Evolutionary conservation across 345 rosid species (phyloP).

Genomic region (Clausena lansium): DNA sequence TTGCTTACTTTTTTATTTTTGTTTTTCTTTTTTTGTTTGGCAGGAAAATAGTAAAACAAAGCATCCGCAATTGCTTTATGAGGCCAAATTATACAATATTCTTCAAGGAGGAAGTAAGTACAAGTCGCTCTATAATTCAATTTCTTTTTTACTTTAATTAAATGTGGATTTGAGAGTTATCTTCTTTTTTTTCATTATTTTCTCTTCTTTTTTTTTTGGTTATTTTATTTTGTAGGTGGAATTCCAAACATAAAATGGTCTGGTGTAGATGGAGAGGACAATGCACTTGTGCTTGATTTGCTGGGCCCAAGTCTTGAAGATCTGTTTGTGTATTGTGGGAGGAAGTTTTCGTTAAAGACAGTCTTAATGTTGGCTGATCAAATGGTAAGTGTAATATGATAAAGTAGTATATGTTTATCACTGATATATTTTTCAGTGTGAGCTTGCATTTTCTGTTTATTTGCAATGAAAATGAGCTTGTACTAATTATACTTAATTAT

Average conservation of each 20-base stretch:
- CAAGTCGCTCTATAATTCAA: neutral
- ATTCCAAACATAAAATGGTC: conserved; percentile 82
- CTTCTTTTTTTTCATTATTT: neutral
- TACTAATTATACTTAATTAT: neutral
- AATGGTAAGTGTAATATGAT: conserved; percentile 49
- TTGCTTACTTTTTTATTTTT: neutral
- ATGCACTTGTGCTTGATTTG: conserved; percentile 77
- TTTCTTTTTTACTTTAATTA: neutral
- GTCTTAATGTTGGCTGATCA: conserved; percentile 91
- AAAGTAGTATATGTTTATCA: neutral
- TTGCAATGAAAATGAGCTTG: neutral
- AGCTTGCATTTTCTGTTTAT: neutral
- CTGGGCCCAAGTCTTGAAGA: conserved; percentile 96
- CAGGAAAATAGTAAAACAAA: conserved; percentile 85
- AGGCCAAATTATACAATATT: conserved; percentile 75
- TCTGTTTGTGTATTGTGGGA: conserved; percentile 81
- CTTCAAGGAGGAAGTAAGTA: conserved; percentile 88
- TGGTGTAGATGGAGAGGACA: conserved; percentile 78
- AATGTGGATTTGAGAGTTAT: neutral
- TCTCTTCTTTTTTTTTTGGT: neutral
- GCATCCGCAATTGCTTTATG: conserved; percentile 86
- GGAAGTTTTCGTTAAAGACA: conserved; percentile 84
- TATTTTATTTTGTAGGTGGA: conserved; percentile 49
- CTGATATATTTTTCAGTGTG: neutral
- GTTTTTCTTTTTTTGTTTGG: neutral